These are phyloP conservation scores for Peronospora tabacina DNA, from an alignment of 352 stramenopile genomes.

Conservation along the genomic window DNA sequence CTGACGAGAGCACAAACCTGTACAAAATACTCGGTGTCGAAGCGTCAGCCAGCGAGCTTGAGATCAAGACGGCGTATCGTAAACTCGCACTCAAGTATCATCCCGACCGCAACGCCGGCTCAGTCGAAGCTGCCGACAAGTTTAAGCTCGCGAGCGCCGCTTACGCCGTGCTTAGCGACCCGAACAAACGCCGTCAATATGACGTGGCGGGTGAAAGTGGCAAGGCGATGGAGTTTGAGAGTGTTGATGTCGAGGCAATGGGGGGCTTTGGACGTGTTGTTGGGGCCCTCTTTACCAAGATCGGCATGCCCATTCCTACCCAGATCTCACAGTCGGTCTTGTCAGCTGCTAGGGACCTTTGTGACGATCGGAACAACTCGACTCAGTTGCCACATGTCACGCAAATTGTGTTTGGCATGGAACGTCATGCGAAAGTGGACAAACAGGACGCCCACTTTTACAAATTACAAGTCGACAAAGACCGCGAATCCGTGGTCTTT, in stretches of 20 bases:
- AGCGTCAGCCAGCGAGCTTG: slow-evolving; percentile 77
- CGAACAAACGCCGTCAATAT: slow-evolving; percentile 84
- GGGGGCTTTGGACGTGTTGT: slow-evolving; percentile 75
- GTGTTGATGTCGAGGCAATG: slow-evolving; percentile 79
- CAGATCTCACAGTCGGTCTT: slow-evolving; percentile 83
- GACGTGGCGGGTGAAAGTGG: slow-evolving; percentile 64
- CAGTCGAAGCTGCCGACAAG: slow-evolving; percentile 64
- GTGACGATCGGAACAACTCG: slow-evolving; percentile 65
- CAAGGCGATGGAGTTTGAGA: slow-evolving; percentile 76
- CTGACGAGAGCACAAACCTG: slow-evolving; percentile 60
- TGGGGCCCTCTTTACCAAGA: slow-evolving; percentile 84
- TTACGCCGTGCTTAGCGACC: slow-evolving; percentile 82
- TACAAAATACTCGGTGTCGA: slow-evolving; percentile 88
- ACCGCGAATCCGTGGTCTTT: slow-evolving; percentile 70
- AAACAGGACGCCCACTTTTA: slow-evolving; percentile 88
- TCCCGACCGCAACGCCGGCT: slow-evolving; percentile 81
- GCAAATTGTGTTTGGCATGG: slow-evolving; percentile 61
- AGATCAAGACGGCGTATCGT: slow-evolving; percentile 87
- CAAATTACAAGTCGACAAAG: slow-evolving; percentile 61
- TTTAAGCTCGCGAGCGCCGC: slow-evolving; percentile 82
- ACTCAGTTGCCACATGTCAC: slow-evolving; percentile 48
- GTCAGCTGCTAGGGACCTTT: slow-evolving; percentile 65
- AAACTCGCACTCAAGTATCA: slow-evolving; percentile 88
- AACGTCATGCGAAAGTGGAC: slow-evolving; percentile 69
- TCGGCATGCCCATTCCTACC: slow-evolving; percentile 82